Evolutionary conservation across 257 asterid genomes (phyloP).

Genomic region (Ehretia macrophylla): DNA sequence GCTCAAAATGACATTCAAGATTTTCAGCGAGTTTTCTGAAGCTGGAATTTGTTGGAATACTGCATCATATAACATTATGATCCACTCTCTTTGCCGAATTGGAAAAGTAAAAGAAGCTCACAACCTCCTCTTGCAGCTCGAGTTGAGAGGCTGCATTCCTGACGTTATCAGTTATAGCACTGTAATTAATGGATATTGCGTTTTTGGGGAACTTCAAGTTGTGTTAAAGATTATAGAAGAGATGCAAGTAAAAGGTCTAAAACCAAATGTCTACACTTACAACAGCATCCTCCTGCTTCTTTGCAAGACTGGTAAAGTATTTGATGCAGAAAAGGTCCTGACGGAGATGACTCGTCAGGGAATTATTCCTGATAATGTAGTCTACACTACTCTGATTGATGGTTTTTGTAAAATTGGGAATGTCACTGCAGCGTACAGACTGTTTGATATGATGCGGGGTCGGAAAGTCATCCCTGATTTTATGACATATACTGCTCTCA

Average conservation of each 20-base stretch:
- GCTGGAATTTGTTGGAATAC: slow-evolving; percentile 74
- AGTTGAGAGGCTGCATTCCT: slow-evolving; percentile 65
- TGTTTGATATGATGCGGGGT: slow-evolving; percentile 69
- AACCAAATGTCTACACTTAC: slow-evolving; percentile 70
- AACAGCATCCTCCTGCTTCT: slow-evolving; percentile 65
- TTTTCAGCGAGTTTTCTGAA: slow-evolving; percentile 60
- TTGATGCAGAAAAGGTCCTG: slow-evolving; percentile 65
- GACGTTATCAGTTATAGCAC: slow-evolving; percentile 84
- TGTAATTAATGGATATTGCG: slow-evolving; percentile 71
- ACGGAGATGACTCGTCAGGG: slow-evolving; percentile 74
- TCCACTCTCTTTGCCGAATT: slow-evolving; percentile 64
- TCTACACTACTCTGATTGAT: slow-evolving; percentile 79
- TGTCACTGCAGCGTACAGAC: slow-evolving; percentile 45
- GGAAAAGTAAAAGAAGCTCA: slow-evolving; percentile 75
- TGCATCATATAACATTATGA: slow-evolving; percentile 61
- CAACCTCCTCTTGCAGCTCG: slow-evolving; percentile 63
- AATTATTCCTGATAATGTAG: slow-evolving; percentile 62
- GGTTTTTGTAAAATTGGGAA: slow-evolving; percentile 68
- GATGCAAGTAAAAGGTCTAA: slow-evolving; percentile 62
- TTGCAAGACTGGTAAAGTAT: slow-evolving; percentile 58
- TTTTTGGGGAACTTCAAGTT: slow-evolving; percentile 43
- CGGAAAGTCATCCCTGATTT: slow-evolving; percentile 54
- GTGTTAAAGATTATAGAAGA: slow-evolving; percentile 50
- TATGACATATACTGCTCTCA: slow-evolving; percentile 63
- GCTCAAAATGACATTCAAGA: slow-evolving; percentile 41